Base-by-base conservation (phyloP, 768 basidiomycete genomes). In the Tricholoma matsutake region DNA sequence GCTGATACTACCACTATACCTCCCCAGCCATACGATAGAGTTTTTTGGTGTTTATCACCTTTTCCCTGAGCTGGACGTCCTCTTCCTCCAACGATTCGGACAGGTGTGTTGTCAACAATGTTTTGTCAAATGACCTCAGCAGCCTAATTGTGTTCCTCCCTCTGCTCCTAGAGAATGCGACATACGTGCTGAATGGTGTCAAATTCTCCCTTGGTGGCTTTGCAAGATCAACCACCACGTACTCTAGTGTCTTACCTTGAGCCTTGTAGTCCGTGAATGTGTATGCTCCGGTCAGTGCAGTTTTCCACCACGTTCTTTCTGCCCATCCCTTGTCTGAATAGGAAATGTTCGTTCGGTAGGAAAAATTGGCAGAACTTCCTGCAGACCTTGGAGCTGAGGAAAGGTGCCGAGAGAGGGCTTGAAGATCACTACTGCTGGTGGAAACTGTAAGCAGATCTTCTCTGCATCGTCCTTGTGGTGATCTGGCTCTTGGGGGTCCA, bases 261-360 rank as follows among this genome's bases (percentile, higher is more conserved):
- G 72, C 61, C 52, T 73, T 69, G 63, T 77, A 79, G 60, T 80
- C 78, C 0, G 76, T 79, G 62, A 80, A 79, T 0, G 76, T 75
- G 56, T 77, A 79, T 16, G 66, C 76, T 0, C 67, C 57, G 0
- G 72, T 76, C 0, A 81, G 55, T 0, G 76, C 63, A 13, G 70
- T 65, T 59, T 79, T 76, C 2, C 53, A 4, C 4, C 73, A 54
- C 4, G 11, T 61, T 0, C 8, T 6, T 41, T 22, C 37, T 35
- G 18, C n/a, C 16, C 13, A 32, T 32, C 31, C 8, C 31, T 32
- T 32, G 4, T 32, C 31, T 32, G 31, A 8, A 32, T 49, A 3
- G 18, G 51, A 70, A 65, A 1, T 22, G 53, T 14, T 9, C 31
- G 18, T 31, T 54, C 1, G 61, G 31, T 3, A 70, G 68, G 31